Percentiles rank a stretch among this genome's conserved stretches.
phyloP scores from a whole-genome alignment of 352 stramenopile species.

The Phytopythium kandeliae region DNA sequence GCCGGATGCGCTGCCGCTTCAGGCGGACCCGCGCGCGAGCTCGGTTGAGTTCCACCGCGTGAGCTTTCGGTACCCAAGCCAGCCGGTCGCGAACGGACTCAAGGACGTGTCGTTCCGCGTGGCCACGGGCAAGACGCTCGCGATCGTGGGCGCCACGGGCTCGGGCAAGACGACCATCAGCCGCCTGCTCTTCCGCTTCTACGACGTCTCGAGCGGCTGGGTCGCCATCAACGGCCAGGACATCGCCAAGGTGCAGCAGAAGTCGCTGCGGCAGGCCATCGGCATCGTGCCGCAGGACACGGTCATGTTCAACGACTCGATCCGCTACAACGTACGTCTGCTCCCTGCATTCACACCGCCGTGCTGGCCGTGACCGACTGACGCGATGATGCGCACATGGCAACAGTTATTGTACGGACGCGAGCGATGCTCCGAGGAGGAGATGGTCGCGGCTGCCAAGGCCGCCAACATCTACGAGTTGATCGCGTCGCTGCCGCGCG shows the following conservation, averaged over 20 bases:
- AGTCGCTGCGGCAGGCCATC: conserved; percentile 85
- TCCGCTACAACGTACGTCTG: conserved; percentile 91
- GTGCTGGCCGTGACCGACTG: neutral
- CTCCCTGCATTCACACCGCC: neutral
- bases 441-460: conserved; percentile 87
- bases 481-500: conserved; percentile 87
- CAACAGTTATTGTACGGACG: conserved; percentile 89
- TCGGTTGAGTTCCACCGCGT: conserved; percentile 92
- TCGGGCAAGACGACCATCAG: conserved; percentile 94
- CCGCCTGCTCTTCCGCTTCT: conserved; percentile 95
- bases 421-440: conserved; percentile 80
- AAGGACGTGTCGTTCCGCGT: conserved; percentile 77
- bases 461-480: conserved; percentile 93
- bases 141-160: conserved; percentile 91
- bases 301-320: conserved; percentile 97
- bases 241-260: conserved; percentile 81
- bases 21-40: conserved; percentile 30
- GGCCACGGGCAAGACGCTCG: conserved; percentile 81
- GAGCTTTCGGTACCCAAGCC: conserved; percentile 88
- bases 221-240: conserved; percentile 89
- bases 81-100: conserved; percentile 79
- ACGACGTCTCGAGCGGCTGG: conserved; percentile 85
- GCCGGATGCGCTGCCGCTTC: conserved; percentile 55
- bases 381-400: neutral
- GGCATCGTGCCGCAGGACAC: conserved; percentile 96